Percentiles rank a stretch among this genome's conserved stretches.
Evolutionary conservation across 805 yeast species (phyloP).

Genomic region (Metschnikowia vanudenii): DNA sequence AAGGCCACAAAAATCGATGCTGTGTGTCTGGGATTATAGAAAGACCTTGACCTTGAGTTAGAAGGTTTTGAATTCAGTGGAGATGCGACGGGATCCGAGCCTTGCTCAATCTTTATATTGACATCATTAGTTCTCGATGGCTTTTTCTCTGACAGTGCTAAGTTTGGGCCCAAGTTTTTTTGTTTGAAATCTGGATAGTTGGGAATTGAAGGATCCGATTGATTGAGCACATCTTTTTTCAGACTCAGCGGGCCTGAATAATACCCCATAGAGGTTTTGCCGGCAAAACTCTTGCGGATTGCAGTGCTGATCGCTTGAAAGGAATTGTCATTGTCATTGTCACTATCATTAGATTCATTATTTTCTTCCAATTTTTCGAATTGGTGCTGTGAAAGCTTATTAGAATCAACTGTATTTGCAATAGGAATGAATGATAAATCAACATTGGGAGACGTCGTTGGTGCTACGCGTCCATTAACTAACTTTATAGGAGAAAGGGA

Average conservation of each 20-base stretch:
- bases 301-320: constrained; percentile 49
- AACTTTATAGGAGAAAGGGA: constrained; percentile 6
- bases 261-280: constrained; percentile 22
- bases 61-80: neutral
- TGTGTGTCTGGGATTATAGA: neutral
- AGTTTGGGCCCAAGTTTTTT: neutral
- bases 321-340: constrained; percentile 33
- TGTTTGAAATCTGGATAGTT: neutral
- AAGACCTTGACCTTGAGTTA: constrained; percentile 1
- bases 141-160: neutral
- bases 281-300: constrained; percentile 45
- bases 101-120: constrained; percentile 2
- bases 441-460: constrained; percentile 21
- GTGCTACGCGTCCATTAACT: constrained; percentile 9
- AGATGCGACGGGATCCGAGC: neutral
- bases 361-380: neutral
- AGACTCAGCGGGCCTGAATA: neutral
- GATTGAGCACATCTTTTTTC: neutral
- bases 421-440: constrained; percentile 27
- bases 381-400: constrained; percentile 2
- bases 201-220: neutral
- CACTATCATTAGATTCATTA: constrained; percentile 1
- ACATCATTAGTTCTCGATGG: neutral
- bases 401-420: constrained; percentile 16
- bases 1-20: constrained; percentile 6